Evolutionary conservation across 306 rosid genomes (phyloP), one percentile per base, ranked within the genome.

Genomic region (Urtica urens): DNA sequence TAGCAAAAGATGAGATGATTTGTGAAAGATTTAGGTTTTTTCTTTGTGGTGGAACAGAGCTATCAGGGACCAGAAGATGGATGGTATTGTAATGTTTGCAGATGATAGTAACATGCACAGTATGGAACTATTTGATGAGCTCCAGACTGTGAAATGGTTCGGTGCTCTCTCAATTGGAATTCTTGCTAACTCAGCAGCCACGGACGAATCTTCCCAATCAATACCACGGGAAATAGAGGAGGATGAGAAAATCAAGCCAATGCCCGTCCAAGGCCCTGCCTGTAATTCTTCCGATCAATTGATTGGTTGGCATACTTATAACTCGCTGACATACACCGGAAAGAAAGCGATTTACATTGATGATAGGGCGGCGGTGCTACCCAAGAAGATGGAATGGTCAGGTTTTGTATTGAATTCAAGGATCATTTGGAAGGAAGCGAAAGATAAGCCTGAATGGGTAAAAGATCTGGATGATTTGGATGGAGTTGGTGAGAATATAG

Each of bases 81-180:
- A 92, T 54, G 99, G 96, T 63, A 68, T 72, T 49, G 94, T 86
- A 71, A 63, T 82, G 79, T 92, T 92, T 79, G 86, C 90, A 1
- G 99, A 92, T 67, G 99, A 92, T 67, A 92, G 99, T 76, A 92
- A 92, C 66, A 79, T 86, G 99, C 96, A 92, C 50, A 86, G 87
- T 53, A 75, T 80, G 93, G 99, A 92, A 73, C 64, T 92, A 27
- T 92, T 92, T 55, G 94, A 86, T 54, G 99, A 86, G 66, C 66
- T 78, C 51, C 99, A 85, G 60, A 82, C 44, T 49, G 87, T 86
- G 75, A 77, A 80, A 51, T 75, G 93, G 99, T 46, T 92, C 26
- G 99, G 94, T 64, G 96, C 94, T 58, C 60, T 92, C 68, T 92
- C 99, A 2, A 95, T 82, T 49, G 96, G 99, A 37, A 82, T 92